Base-by-base conservation (phyloP, 2,329 filamentous ascomycete species). In the Aspergillus ustus region DNA sequence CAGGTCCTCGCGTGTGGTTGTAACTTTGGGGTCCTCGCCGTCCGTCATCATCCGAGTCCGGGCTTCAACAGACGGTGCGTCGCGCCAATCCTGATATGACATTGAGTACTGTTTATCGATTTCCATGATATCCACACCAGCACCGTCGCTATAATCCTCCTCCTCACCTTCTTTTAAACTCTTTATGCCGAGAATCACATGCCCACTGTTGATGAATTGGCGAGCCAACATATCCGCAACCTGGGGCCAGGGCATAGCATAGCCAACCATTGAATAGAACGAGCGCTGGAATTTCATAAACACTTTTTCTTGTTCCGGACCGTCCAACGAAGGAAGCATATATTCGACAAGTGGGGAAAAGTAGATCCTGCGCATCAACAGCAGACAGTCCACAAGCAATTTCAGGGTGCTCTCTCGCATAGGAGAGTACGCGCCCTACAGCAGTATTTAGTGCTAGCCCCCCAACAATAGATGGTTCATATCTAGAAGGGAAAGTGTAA, bases 201-300 rank as follows among this genome's bases (percentile, higher is more conserved):
- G 73, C 29, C 77, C 78, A 49, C 80, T 75, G 61, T 78, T 76
- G n/a, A 78, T 78, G 17, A 85, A 60, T 28, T 81, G 75, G 46
- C 75, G 77, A 40, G 77, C 74, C 20, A 85, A 71, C 5, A 82
- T 74, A 22, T 76, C 74, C 1, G 80, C 80, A 43, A 82, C 77
- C 2, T 67, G 62, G 20, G 71, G 69, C 64, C 77, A 76, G 5
- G 76, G 80, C 8, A 85, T 67, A 17, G 79, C 79, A 65, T 84
- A 81, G 28, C 78, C 75, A 60, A 84, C 80, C 31, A 82, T 75
- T 9, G 80, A 79, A 59, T 83, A 77, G 22, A 85, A 73, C 34
- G 77, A 76, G 43, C 76, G 72, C 37, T 73, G 73, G 43, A 84
- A 75, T 59, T 75, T 80, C 22, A 60, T 68, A 62, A 72, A 73